Conservation (phyloP, 108 stramenopile species). For the Stephanodiscus minutulus region DNA sequence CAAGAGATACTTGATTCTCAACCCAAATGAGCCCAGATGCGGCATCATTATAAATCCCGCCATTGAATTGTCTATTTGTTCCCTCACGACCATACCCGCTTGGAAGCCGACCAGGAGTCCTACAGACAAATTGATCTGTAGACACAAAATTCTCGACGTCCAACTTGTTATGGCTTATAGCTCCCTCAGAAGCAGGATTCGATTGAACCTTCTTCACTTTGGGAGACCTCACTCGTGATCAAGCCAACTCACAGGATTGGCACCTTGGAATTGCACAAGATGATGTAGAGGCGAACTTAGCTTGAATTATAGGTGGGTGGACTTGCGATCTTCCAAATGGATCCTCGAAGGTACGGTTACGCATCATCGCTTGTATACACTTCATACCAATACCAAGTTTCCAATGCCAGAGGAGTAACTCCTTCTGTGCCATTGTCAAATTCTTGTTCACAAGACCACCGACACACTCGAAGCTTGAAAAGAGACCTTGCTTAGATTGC, state of each 20-base stretch:
- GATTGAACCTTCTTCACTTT: neutral
- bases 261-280: neutral
- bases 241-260: neutral
- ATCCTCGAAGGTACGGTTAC: neutral
- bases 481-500: neutral
- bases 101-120: slow-evolving; percentile 30
- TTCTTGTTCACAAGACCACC: slow-evolving; percentile 29
- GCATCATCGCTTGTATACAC: neutral
- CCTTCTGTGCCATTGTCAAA: slow-evolving; percentile 37
- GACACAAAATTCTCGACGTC: slow-evolving; percentile 1
- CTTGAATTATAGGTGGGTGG: neutral
- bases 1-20: slow-evolving; percentile 27
- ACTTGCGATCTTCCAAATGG: neutral
- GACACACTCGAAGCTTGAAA: neutral
- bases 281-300: neutral
- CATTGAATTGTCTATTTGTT: neutral
- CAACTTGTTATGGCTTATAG: neutral
- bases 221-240: neutral
- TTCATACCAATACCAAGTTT: slow-evolving; percentile 13
- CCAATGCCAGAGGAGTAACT: slow-evolving; percentile 46
- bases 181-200: neutral
- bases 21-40: slow-evolving; percentile 20
- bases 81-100: slow-evolving; percentile 36
- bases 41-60: slow-evolving; percentile 29
- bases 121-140: slow-evolving; percentile 2